phyloP scores from a whole-genome alignment of 2,329 filamentous ascomycete species.

The Ambrosiella cleistominuta region DNA sequence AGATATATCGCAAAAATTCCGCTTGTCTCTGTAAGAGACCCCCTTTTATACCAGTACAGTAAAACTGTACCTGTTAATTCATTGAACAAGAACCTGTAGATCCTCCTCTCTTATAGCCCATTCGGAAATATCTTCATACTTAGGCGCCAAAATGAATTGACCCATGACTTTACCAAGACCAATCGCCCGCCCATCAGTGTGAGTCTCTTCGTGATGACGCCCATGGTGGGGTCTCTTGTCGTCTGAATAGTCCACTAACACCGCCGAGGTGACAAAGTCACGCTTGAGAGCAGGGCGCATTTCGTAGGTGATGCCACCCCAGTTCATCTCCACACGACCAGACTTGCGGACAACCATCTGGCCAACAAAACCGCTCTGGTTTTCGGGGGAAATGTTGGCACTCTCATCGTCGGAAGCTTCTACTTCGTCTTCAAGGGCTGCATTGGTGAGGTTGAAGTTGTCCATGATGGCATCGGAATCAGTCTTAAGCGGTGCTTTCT shows the following conservation, averaged over 20 bases:
- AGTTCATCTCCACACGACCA: constrained; percentile 43
- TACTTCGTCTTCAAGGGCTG: constrained; percentile 16
- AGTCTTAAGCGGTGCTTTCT: constrained; percentile 10
- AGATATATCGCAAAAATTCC: not conserved
- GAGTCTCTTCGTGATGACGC: constrained; percentile 21
- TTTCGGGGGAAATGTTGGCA: constrained; percentile 23
- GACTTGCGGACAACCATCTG: constrained; percentile 43
- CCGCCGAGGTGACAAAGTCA: constrained; percentile 39
- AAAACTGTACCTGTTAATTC: not conserved
- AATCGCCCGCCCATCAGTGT: constrained; percentile 22
- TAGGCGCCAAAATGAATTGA: constrained; percentile 41
- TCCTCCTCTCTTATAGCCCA: constrained; percentile 29
- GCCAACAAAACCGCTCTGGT: constrained; percentile 40
- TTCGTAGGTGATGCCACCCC: constrained; percentile 40
- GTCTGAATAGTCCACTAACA: constrained; percentile 41
- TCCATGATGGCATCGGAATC: constrained; percentile 15
- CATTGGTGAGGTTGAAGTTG: constrained; percentile 20
- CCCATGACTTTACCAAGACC: constrained; percentile 48
- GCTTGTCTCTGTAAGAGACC: not conserved
- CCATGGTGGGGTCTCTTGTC: constrained; percentile 25
- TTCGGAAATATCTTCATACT: constrained; percentile 39
- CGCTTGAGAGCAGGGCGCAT: constrained; percentile 34
- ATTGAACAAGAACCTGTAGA: constrained; percentile 15
- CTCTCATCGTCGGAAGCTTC: constrained; percentile 16
- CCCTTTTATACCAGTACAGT: not conserved